Conservation (phyloP, 345 rosid species). For the Cochlearia excelsa region DNA sequence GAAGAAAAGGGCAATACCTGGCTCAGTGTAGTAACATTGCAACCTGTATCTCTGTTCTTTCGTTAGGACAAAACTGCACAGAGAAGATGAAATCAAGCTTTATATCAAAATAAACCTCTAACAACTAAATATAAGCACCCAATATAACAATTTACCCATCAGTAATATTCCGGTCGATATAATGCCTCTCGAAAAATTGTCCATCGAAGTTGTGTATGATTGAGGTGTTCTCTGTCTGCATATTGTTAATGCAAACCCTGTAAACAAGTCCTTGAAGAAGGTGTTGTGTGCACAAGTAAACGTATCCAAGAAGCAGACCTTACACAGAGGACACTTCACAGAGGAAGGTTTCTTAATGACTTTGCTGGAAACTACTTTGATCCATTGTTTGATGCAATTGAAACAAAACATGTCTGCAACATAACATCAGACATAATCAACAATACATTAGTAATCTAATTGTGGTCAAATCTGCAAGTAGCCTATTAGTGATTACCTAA, state of each 20-base stretch:
- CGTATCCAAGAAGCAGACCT: constrained; percentile 45
- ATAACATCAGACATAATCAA: neutral
- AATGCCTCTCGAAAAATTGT: constrained; percentile 57
- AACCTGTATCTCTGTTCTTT: constrained; percentile 73
- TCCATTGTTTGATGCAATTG: constrained; percentile 73
- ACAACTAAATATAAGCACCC: neutral
- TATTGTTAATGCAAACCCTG: neutral
- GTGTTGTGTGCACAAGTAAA: neutral
- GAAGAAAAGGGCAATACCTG: constrained; percentile 49
- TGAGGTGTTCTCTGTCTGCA: constrained; percentile 68
- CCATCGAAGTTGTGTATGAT: constrained; percentile 69
- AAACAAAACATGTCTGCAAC: constrained; percentile 86
- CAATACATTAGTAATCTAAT: neutral
- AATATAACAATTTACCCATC: constrained; percentile 43
- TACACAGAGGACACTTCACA: constrained; percentile 82
- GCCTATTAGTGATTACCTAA: too few relatives aligned
- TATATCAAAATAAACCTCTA: neutral
- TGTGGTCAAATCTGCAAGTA: neutral
- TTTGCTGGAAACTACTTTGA: constrained; percentile 63
- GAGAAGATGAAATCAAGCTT: constrained; percentile 1
- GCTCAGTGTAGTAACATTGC: constrained; percentile 60
- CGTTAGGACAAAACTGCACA: constrained; percentile 58
- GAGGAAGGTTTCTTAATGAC: constrained; percentile 45
- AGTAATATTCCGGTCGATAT: constrained; percentile 38
- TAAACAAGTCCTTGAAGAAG: constrained; percentile 9